Evolutionary conservation across 129 eudicot species (phyloP), one percentile per base, ranked within the genome.

Genomic region (Mikania micrantha): DNA sequence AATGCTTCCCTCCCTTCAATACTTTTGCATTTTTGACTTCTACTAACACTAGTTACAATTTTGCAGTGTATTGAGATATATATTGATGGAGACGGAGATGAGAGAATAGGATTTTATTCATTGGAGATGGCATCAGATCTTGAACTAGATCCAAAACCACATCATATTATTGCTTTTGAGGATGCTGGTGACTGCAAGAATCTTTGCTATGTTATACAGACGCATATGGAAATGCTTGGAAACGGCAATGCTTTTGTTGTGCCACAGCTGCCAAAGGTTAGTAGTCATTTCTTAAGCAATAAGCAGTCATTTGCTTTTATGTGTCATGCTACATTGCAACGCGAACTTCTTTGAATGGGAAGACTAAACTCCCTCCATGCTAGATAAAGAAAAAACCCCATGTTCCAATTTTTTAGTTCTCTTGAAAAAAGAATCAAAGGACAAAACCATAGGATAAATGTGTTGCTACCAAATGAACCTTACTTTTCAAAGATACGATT

Each of bases 71-170:
- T 93, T 42, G 98, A 93, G 74, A 64, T 93, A 24, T 88, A 89
- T 78, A 88, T 85, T 2, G 71, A 68, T 35, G 91, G 86, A 71
- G 80, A 85, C 19, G 95, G 80, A 41, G 94, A 82, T 29, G 73
- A 84, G 72, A 79, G 76, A 28, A 71, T 75, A 15, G 98, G 98
- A 62, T 84, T 93, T 66, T 93, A 93, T 77, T 82, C 98, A 24
- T 77, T 93, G 76, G 98, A 84, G 84, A 93, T 93, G 98, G 98
- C 92, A 47, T 61, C 86, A 40, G 98, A 88, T 79, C 88, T 93
- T 63, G 96, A 93, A 70, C 67, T 93, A 72, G 85, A 88, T 42
- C 98, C 98, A 38, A 92, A 92, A 81, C 98, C 82, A 36, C 73
- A 85, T 72, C 98, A 92, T 71, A 80, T 88, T 36, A 84, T 92